Evolutionary conservation across 108 stramenopile genomes (phyloP), one percentile per base, ranked within the genome.

Genomic region (Mayamaea pseudoterrestris): DNA sequence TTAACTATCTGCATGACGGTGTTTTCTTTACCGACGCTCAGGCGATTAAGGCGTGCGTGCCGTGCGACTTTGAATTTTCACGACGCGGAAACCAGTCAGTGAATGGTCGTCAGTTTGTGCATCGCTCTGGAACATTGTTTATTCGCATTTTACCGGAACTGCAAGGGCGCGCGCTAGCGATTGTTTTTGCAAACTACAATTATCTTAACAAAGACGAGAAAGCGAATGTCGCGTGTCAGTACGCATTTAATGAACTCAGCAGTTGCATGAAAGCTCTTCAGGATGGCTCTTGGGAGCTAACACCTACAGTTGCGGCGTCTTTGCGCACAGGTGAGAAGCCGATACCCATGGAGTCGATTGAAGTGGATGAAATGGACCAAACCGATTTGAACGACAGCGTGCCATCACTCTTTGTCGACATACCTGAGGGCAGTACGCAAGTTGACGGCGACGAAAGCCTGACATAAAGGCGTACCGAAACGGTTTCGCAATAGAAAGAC

Each of bases 1-100:
- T 73, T 51, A 73, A 70, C 35, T 92, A 83, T 56, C 58, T 92
- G n/a, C 63, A 82, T 54, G 90, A 87, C 60, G 90, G 80, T 14
- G 63, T 61, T 27, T 68, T 71, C 41, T 58, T 73, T 42, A 78
- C 80, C 26, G 63, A 86, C 48, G 66, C 73, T 29, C 62, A 71
- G 20, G 63, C 65, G 2, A 39, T 70, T 44, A 44, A 65, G 17
- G 52, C 64, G 35, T 66, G 53, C 36, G 75, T 84, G 39, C 69
- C 76, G 6, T 85, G 74, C 57, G 64, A 80, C 17, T 90, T 73
- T 43, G 70, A 61, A 23, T 71, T 41, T 47, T 60, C 41, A 41
- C 23, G 58, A 5, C 47, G 31, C 23, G 5, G 47, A 7, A 60
- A 55, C 14, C 29, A 59, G 8, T 53, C 52, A 31, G 61, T 66